Percentiles rank a stretch among this genome's conserved stretches.
These are phyloP conservation scores for Russula dissimulans DNA, from an alignment of 768 basidiomycete genomes.

Conservation along the genomic window DNA sequence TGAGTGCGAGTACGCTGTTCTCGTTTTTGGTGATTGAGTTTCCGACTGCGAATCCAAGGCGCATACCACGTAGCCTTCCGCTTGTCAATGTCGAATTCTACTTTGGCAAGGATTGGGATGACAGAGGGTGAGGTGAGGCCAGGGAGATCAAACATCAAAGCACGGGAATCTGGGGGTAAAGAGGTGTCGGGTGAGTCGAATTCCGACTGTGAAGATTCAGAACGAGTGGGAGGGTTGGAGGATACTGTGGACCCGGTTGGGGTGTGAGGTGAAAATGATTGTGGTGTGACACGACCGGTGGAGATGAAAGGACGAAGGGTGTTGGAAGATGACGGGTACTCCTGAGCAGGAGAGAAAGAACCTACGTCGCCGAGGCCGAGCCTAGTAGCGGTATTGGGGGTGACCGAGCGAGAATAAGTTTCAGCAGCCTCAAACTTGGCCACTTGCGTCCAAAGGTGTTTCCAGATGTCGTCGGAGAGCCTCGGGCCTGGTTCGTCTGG, in stretches of 20 bases:
- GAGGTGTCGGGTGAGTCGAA: slow-evolving; percentile 26
- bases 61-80: slow-evolving; percentile 77
- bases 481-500: slow-evolving; percentile 59
- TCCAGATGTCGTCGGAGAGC: slow-evolving; percentile 83
- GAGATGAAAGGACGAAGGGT: slow-evolving; percentile 38
- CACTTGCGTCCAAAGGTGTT: slow-evolving; percentile 72
- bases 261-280: slow-evolving; percentile 28
- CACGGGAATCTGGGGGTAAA: slow-evolving; percentile 29
- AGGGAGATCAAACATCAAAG: slow-evolving; percentile 51
- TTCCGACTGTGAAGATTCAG: slow-evolving; percentile 17
- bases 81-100: slow-evolving; percentile 90
- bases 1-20: slow-evolving; percentile 13
- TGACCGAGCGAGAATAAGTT: slow-evolving; percentile 28
- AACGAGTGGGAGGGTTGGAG: slow-evolving; percentile 38
- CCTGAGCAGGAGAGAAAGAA: slow-evolving; percentile 7
- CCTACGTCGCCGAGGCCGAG: slow-evolving; percentile 26
- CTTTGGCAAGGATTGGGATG: slow-evolving; percentile 82
- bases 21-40: slow-evolving; percentile 51
- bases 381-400: slow-evolving; percentile 38
- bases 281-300: slow-evolving; percentile 26
- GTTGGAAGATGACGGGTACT: slow-evolving; percentile 22
- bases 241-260: slow-evolving; percentile 39
- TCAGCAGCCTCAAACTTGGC: slow-evolving; percentile 49
- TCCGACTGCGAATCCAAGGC: slow-evolving; percentile 67
- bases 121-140: slow-evolving; percentile 55